Evolutionary conservation across 164 flowering plant species (phyloP).

Genomic region (Piper betle): DNA sequence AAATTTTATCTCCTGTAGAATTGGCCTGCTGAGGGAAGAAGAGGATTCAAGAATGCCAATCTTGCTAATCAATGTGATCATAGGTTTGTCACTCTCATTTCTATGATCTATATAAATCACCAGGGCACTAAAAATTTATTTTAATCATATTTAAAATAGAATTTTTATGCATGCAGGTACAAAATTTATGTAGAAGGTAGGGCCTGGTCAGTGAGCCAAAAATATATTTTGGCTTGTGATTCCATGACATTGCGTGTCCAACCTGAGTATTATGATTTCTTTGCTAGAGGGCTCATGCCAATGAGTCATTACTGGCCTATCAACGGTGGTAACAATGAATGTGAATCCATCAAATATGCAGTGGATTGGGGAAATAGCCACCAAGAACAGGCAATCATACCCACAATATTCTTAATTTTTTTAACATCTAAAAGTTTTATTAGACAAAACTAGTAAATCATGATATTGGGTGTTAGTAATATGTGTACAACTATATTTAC

Average conservation of each 20-base stretch:
- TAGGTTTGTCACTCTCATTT: slow-evolving; percentile 16
- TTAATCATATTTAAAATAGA: too few species aligned
- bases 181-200: slow-evolving; percentile 67
- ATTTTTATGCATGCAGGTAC: too few species aligned
- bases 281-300: slow-evolving; percentile 43
- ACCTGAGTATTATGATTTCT: slow-evolving; percentile 50
- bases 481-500: too few species aligned
- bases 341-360: slow-evolving; percentile 49
- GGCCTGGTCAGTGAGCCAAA: too few species aligned
- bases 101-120: not conserved
- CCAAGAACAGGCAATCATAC: slow-evolving; percentile 28
- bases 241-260: slow-evolving; percentile 32
- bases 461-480: too few species aligned
- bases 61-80: slow-evolving; percentile 47
- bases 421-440: too few species aligned
- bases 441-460: too few species aligned
- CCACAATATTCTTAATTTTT: too few species aligned
- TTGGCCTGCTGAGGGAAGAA: slow-evolving; percentile 27
- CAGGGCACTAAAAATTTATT: not conserved
- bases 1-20: slow-evolving; percentile 27
- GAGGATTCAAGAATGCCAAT: slow-evolving; percentile 32
- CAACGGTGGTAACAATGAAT: slow-evolving; percentile 18
- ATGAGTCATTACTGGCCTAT: slow-evolving; percentile 65
- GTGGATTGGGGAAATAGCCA: slow-evolving; percentile 65
- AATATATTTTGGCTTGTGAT: slow-evolving; percentile 66